Conservation (phyloP, 2,329 filamentous ascomycete genomes). For the Leptographium flavum region DNA sequence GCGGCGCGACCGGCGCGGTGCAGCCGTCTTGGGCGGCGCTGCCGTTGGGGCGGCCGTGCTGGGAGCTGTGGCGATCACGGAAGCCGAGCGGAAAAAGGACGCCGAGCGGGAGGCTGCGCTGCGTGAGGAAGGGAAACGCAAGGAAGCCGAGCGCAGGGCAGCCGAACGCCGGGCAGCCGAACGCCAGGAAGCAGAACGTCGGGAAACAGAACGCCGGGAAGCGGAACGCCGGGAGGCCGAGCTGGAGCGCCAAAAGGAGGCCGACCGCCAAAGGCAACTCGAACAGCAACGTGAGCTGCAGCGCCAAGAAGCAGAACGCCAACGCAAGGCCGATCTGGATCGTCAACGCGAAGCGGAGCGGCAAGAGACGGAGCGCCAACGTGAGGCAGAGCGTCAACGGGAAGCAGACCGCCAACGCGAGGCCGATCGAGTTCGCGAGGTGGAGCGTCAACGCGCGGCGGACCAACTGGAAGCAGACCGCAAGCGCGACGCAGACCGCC, state of each 20-base stretch:
- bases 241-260: neutral
- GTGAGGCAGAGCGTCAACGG: neutral
- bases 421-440: neutral
- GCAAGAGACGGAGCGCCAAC: neutral
- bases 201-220: neutral
- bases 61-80: too few species aligned
- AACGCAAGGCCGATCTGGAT: neutral
- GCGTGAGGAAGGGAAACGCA: neutral
- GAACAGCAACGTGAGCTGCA: conserved; percentile 3
- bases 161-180: neutral
- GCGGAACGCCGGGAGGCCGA: neutral
- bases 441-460: neutral
- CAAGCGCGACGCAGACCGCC: neutral
- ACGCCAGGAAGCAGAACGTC: neutral
- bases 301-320: neutral
- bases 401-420: neutral
- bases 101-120: conserved; percentile 14
- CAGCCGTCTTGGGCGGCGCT: too few species aligned
- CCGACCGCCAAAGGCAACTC: neutral
- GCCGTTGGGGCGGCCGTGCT: too few species aligned
- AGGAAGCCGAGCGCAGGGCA: neutral
- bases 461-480: too few species aligned
- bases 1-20: too few species aligned
- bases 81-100: conserved; percentile 2
- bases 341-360: neutral